Base-by-base conservation (phyloP, 2,329 filamentous ascomycete species). In the Sporothrix variecibatus region DNA sequence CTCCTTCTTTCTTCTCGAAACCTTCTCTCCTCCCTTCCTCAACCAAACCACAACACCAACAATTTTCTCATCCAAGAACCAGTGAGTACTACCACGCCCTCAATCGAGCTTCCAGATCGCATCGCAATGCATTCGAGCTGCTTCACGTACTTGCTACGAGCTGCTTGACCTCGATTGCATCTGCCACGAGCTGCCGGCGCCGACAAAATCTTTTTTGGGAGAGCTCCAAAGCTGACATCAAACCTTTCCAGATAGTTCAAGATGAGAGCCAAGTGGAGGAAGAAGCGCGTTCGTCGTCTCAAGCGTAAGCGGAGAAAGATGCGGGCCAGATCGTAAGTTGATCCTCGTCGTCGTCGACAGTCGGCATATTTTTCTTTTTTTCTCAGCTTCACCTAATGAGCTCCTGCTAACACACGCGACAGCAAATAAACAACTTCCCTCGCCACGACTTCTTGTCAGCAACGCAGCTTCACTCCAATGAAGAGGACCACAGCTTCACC, bases 221-320 rank as follows among this genome's bases (percentile, higher is more conserved):
- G 40, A 62, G 51, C 49, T 69, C 23, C 38, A 9, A 62, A 26
- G 46, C 77, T 78, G 73, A 79, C 77, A 75, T 72, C 71, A 23
- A 56, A 34, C 6, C 28, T 43, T 15, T 72, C 9, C 75, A 77
- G 79, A 79, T 81, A 80, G 84, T 86, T 87, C 87, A 90, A 87
- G 87, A 90, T 91, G 89, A 89, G 95, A 96, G 95, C 94, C 85
- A 98, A 98, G 91, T 98, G 96, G 96, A 96, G 95, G 91, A 99
- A 99, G 93, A 99, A 99, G 95, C 91, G 96, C 86, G 95, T 97
- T 88, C 91, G 96, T 83, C 92, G 96, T 87, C 94, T 99, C 87
- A 98, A 98, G 93, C 93, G 95, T 85, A 99, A 99, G 95, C 94
- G 96, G 89, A 97, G 96, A 94, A 99, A 99, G 95, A 97, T 96